Evolutionary conservation across 129 eudicot species (phyloP), one percentile per base, ranked within the genome.

Genomic region (Tanacetum coccineum): DNA sequence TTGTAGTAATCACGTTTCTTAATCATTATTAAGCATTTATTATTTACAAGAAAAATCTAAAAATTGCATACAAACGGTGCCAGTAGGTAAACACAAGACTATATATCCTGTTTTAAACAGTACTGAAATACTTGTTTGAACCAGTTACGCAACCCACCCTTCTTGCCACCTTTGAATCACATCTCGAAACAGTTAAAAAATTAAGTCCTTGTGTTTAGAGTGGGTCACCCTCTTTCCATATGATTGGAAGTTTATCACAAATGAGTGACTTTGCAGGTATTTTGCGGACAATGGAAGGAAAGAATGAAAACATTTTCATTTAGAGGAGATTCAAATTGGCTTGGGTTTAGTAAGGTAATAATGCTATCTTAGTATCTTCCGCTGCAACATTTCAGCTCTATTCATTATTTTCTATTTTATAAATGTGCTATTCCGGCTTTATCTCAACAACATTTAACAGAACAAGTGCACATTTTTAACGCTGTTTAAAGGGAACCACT

Each of bases 261-360:
- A 40, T 42, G 52, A 53, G 25, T 11, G 64, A 25, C 11, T 50
- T 68, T 72, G 75, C 82, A 90, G 97, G 92, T 84, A 50, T 59
- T 84, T 39, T 84, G 84, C 25, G 91, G 88, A 70, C 68, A 72
- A 14, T 90, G 97, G 97, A 76, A 57, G 28, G 78, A 81, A 67
- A 67, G 76, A 64, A 75, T 63, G 70, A 87, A 84, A 69, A 72
- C 73, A 50, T 87, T 87, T 81, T 90, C 97, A 22, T 90, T 80
- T 71, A 80, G 88, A 87, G 97, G 97, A 53, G 97, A 90, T 72
- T 90, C 95, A 47, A 90, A 87, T 73, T 90, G 97, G 97, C 95
- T 87, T 22, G 97, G 97, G 57, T 90, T 90, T 77, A 81, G 83
- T 74, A 90, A 90, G 95, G 97, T 90, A 79, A 39, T 59, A 20